Percentiles rank a stretch among this genome's conserved stretches.
These are phyloP conservation scores for Urochloa ruziziensis DNA, from an alignment of 176 grass and related monocot genomes.

Conservation along the genomic window DNA sequence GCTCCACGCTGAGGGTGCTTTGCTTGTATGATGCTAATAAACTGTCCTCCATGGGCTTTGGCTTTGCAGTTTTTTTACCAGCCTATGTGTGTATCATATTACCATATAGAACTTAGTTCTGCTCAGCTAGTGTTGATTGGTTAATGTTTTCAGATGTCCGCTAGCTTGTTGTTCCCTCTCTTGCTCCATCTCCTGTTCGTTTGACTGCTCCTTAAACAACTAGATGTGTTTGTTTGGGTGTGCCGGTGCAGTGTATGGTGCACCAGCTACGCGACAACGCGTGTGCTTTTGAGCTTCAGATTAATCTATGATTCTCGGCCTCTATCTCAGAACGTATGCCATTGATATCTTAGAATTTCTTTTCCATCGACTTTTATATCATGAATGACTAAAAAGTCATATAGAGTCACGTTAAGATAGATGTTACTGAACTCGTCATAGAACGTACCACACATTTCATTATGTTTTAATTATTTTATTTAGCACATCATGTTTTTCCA, in stretches of 20 bases:
- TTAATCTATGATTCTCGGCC: neutral
- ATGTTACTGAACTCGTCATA: no score
- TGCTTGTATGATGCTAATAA: neutral
- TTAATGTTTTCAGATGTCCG: neutral
- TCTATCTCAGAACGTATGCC: neutral
- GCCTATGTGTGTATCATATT: neutral
- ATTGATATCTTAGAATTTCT: no score
- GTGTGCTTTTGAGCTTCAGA: neutral
- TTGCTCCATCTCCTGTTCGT: neutral
- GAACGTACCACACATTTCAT: no score
- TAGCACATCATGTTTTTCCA: no score
- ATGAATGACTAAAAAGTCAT: no score
- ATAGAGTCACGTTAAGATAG: no score
- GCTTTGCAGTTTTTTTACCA: neutral
- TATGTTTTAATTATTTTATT: no score
- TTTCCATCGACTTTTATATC: no score
- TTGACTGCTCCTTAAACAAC: conserved; percentile 13
- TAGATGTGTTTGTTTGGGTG: neutral
- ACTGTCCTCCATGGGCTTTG: neutral
- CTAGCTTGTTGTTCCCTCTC: neutral
- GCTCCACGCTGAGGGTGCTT: neutral
- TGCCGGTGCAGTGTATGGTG: neutral
- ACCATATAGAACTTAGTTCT: no score
- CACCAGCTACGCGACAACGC: neutral
- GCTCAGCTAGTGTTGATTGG: neutral